Evolutionary conservation across 495 filamentous ascomycete genomes (phyloP), one percentile per base, ranked within the genome.

Genomic region (Apiosordaria backusii): DNA sequence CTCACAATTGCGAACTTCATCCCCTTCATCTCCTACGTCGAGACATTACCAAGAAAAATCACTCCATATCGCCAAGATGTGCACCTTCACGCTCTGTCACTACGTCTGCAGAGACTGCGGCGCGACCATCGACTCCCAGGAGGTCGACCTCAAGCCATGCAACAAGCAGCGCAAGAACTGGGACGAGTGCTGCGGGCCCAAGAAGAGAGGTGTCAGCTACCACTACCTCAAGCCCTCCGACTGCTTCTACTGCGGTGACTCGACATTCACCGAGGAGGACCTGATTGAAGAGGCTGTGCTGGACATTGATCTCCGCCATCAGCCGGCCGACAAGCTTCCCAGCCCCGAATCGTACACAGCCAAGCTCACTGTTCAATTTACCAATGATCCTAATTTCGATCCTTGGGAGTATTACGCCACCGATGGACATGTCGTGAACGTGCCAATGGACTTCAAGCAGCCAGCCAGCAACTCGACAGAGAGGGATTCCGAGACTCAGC

Each of bases 71-170:
- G 52, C 52, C n/a, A 55, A 55, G n/a, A 55, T 55, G 52, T 55
- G 52, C 52, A 55, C 52, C 52, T 55, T 21, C 52, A 55, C 22
- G 3, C 52, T 55, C 52, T 55, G 52, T n/a, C n/a, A 55, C n/a
- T 55, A 55, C 52, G 52, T 3, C 52, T 55, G 52, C 1, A 55
- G 21, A 18, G 52, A 55, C 52, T 55, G 52, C 52, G 22, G n/a
- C 52, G 52, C 52, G 9, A n/a, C 22, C 52, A 55, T 55, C 52
- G 52, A 55, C 19, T 21, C n/a, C 18, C n/a, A 55, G n/a, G n/a
- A 23, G n/a, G 21, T 55, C 52, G n/a, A 1, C 52, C 22, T 15
- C 19, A 55, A 23, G 52, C 52, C 52, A 3, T 55, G 52, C 52
- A 23, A 55, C 52, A 55, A 55, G 4, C 22, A 21, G n/a, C 60